Evolutionary conservation across 2,329 filamentous ascomycete species (phyloP), one percentile per base, ranked within the genome.

Genomic region (Rugonectria rugulosa): DNA sequence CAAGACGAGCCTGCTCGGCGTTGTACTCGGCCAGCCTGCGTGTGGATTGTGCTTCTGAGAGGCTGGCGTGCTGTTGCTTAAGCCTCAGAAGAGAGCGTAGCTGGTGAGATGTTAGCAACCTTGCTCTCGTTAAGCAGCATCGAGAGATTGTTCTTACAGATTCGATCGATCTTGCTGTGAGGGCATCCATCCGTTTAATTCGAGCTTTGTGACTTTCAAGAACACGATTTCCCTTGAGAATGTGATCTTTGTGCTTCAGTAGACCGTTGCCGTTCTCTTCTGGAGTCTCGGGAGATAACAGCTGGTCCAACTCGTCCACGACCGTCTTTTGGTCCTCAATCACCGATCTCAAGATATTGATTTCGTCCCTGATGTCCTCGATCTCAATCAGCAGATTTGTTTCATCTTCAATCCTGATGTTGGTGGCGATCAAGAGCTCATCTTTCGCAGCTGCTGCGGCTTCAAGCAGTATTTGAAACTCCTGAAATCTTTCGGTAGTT

Each of bases 291-390:
- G 37, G 15, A 15, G 19, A 10, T 10, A 51, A 27, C 3, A 51
- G 20, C 17, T 36, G 9, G 10, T 51, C 47, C 9, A 51, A 20
- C 4, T 51, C 37, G 27, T 51, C 26, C 8, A 32, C 26, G 27
- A 51, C 47, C 24, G 15, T n/a, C 29, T 38, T 29, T 26, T 53
- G 50, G 26, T 53, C 50, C 17, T 46, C 32, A 15, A 53, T 17
- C n/a, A 53, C 41, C 6, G 41, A 26, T 8, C 42, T 31, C 15
- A 53, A 12, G 24, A 53, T 47, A 8, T 34, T 26, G 2, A 53
- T 23, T 23, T 53, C 50, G n/a, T 53, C 50, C 19, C 31, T n/a
- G 20, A 53, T 53, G 36, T 53, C 50, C n/a, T 53, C 50, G 34
- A 53, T 47, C 42, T 53, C 50, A 14, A 53, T 42, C 10, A 53